phyloP scores from a whole-genome alignment of 176 grass and related monocot species.

The Oryza glaberrima region DNA sequence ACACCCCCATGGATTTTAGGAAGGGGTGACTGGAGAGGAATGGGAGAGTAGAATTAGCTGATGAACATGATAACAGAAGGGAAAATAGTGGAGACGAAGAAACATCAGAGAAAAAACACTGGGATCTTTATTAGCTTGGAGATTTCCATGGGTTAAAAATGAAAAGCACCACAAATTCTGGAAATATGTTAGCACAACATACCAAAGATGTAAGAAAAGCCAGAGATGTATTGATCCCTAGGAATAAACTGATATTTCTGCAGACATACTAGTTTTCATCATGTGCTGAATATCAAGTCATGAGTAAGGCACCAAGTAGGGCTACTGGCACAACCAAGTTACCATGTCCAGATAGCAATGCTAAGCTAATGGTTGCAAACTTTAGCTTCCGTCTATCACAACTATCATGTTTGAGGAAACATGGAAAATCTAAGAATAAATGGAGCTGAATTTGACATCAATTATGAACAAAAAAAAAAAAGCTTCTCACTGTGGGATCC shows the following conservation, averaged over 20 bases:
- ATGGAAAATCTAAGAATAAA: not conserved
- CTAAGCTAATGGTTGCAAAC: not conserved
- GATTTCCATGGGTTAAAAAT: not conserved
- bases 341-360: too few species aligned
- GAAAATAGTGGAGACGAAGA: not conserved
- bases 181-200: not conserved
- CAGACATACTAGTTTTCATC: not conserved
- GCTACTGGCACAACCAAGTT: not conserved
- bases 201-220: not conserved
- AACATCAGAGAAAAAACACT: not conserved
- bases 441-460: not conserved
- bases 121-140: not conserved
- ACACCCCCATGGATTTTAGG: not conserved
- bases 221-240: not conserved
- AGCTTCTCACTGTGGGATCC: too few species aligned
- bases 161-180: not conserved
- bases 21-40: not conserved
- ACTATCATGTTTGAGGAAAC: not conserved
- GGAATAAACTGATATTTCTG: not conserved
- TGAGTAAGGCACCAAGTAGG: not conserved
- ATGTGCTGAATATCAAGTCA: not conserved
- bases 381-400: not conserved
- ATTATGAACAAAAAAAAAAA: not conserved
- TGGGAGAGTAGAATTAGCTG: not conserved
- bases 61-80: not conserved